A percentile compares a stretch with the other conserved stretches of the same genome.
Evolutionary conservation across 192 early-diverging fungal genomes (phyloP).

Genomic region (Obelidium mucronatum): DNA sequence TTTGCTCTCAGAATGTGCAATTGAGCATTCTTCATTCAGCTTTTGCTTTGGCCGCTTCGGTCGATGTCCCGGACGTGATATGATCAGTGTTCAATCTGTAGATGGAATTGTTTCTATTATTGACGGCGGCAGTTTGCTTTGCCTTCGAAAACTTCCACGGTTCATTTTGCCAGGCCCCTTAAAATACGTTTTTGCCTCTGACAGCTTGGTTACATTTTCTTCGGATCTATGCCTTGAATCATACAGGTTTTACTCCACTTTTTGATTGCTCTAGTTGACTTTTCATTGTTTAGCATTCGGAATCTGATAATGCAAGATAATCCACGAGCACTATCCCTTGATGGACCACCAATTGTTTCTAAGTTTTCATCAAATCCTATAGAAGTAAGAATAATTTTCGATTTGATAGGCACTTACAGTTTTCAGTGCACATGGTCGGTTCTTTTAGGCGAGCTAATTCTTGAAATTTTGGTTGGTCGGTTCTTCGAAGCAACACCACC

Average conservation of each 20-base stretch:
- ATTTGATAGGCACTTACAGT: too few species aligned
- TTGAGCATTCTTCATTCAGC: neutral
- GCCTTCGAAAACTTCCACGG: neutral
- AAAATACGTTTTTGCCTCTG: slow-evolving; percentile 14
- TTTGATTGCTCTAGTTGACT: neutral
- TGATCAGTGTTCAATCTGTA: slow-evolving; percentile 33
- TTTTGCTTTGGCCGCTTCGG: slow-evolving; percentile 21
- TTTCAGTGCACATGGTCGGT: slow-evolving; percentile 19
- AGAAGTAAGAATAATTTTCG: too few species aligned
- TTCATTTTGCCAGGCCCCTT: slow-evolving; percentile 27
- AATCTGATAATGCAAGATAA: neutral
- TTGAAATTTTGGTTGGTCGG: slow-evolving; percentile 13
- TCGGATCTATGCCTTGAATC: slow-evolving; percentile 7
- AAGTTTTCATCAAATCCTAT: too few species aligned
- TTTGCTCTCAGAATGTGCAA: neutral
- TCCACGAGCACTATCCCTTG: too few species aligned
- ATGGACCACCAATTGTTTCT: too few species aligned
- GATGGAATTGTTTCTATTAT: slow-evolving; percentile 21
- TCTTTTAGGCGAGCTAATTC: slow-evolving; percentile 12
- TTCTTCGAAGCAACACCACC: neutral
- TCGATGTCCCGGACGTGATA: slow-evolving; percentile 9
- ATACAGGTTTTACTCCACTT: neutral
- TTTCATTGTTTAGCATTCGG: neutral
- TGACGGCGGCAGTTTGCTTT: slow-evolving; percentile 9
- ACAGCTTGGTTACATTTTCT: slow-evolving; percentile 21